These are phyloP conservation scores for Cutaneotrichosporon mucoides DNA, from an alignment of 1,284 basidiomycete genomes.

Conservation along the genomic window DNA sequence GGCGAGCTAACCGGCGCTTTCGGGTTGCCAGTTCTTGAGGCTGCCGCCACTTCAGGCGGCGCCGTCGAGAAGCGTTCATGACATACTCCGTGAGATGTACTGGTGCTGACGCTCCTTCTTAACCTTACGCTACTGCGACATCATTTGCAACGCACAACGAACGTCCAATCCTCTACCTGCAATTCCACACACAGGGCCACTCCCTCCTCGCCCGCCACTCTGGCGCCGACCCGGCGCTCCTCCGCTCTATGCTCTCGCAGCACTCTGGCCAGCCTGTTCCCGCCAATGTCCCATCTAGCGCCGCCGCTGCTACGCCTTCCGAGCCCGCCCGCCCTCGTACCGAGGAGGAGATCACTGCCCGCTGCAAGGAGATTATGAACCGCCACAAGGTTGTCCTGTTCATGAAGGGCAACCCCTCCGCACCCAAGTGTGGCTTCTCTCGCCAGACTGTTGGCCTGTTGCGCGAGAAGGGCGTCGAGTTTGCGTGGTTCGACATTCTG, in stretches of 20 bases:
- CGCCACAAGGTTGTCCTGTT: slow-evolving; percentile 68
- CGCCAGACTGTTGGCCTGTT: slow-evolving; percentile 65
- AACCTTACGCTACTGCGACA: too few species aligned
- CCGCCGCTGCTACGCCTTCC: slow-evolving; percentile 34
- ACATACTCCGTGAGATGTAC: too few species aligned
- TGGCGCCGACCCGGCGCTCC: slow-evolving; percentile 72
- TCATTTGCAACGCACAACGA: too few species aligned
- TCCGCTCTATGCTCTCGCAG: slow-evolving; percentile 63
- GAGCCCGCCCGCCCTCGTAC: slow-evolving; percentile 36
- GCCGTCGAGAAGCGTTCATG: too few species aligned
- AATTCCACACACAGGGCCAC: slow-evolving; percentile 64
- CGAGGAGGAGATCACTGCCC: slow-evolving; percentile 49
- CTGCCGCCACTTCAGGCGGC: too few species aligned
- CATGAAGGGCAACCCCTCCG: slow-evolving; percentile 92
- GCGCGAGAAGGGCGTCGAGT: slow-evolving; percentile 60
- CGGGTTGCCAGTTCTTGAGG: too few species aligned
- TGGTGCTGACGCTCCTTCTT: too few species aligned
- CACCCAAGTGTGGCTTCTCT: slow-evolving; percentile 81
- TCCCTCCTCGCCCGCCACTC: slow-evolving; percentile 73
- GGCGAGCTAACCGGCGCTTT: too few species aligned
- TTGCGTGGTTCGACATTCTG: slow-evolving; percentile 69
- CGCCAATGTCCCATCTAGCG: slow-evolving; percentile 36
- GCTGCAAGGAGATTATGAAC: slow-evolving; percentile 60
- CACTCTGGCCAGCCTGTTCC: slow-evolving; percentile 51
- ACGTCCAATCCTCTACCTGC: too few species aligned